Evolutionary conservation across 371 early-diverging fungal genomes (phyloP), one percentile per base, ranked within the genome.

Genomic region (Saksenaea oblongispora): DNA sequence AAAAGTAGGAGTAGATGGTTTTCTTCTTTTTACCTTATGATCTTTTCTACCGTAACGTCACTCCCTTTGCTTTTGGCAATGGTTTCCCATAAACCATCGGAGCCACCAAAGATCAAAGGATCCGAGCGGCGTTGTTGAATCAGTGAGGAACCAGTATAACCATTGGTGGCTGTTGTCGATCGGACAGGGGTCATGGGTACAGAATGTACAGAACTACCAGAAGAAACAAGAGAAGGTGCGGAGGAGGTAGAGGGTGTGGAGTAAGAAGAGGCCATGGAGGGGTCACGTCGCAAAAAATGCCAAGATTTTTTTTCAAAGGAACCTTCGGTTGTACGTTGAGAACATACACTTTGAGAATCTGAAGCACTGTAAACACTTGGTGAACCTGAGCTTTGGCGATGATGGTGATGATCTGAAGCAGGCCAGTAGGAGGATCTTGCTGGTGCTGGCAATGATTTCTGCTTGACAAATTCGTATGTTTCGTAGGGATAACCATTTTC

Each of bases 71-170:
- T 58, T 57, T 76, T 78, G 5, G 69, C 26, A 15, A 81, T 72
- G 0, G 76, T 74, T 27, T 78, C 78, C 78, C 81, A 81, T 5
- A 81, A 56, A 18, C 71, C 78, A 59, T 81, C 78, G 0, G 76
- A 78, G 0, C 81, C 81, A 41, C 81, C 81, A 66, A 78, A 81
- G 0, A 66, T 65, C 1, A 81, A 56, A 11, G 78, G 78, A 35
- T 81, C 78, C 0, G 70, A 65, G 27, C 69, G 72, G 47, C 68
- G 61, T 56, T 81, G 78, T 28, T 70, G 71, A 15, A 73, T 78
- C 18, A 73, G 58, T 0, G 63, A 56, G 0, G 63, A 57, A 9
- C 68, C 63, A 17, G 67, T 66, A 59, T 66, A 69, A 18, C 58
- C 62, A 54, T 63, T 58, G 3, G 72, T 56, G 17, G 75, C 66